A percentile compares a stretch with the other conserved stretches of the same genome.
phyloP scores from a whole-genome alignment of 495 filamentous ascomycete species.

The Lophiotrema nucula region DNA sequence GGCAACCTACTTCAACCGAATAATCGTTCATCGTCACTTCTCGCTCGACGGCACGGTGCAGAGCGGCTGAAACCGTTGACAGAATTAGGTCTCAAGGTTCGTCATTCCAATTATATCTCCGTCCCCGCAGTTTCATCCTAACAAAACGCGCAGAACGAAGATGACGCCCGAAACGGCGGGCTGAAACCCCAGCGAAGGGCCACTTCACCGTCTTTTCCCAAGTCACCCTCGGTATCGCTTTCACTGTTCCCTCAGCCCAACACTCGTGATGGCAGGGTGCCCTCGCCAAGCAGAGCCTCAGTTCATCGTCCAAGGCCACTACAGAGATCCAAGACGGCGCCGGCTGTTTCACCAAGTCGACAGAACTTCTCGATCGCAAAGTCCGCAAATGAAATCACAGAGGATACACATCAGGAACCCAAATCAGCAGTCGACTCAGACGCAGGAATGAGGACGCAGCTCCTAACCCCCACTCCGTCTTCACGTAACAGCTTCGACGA shows the following conservation, averaged over 20 bases:
- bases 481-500: conserved; percentile 49
- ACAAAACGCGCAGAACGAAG: conserved; percentile 19
- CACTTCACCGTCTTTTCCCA: conserved; percentile 28
- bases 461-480: conserved; percentile 38
- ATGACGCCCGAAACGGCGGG: conserved; percentile 9
- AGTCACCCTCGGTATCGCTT: conserved; percentile 60
- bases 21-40: conserved; percentile 50
- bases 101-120: conserved; percentile 12
- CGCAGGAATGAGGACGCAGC: not conserved
- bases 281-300: conserved; percentile 42
- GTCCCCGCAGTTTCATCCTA: conserved; percentile 5
- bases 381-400: conserved; percentile 6
- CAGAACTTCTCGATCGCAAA: conserved; percentile 27
- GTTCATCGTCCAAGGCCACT: conserved; percentile 48
- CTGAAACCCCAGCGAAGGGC: conserved; percentile 30
- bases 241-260: conserved; percentile 55
- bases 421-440: conserved; percentile 24
- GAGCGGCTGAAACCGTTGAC: conserved; percentile 59
- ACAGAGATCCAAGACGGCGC: conserved; percentile 60
- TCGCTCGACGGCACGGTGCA: conserved; percentile 69
- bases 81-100: conserved; percentile 33
- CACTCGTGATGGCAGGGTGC: conserved; percentile 33
- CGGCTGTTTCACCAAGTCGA: conserved; percentile 49
- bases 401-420: conserved; percentile 29
- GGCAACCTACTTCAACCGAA: conserved; percentile 62